Percentiles rank a stretch among this genome's conserved stretches.
Conservation (phyloP, 192 early-diverging fungal species). For the Backusella tuberculispora region DNA sequence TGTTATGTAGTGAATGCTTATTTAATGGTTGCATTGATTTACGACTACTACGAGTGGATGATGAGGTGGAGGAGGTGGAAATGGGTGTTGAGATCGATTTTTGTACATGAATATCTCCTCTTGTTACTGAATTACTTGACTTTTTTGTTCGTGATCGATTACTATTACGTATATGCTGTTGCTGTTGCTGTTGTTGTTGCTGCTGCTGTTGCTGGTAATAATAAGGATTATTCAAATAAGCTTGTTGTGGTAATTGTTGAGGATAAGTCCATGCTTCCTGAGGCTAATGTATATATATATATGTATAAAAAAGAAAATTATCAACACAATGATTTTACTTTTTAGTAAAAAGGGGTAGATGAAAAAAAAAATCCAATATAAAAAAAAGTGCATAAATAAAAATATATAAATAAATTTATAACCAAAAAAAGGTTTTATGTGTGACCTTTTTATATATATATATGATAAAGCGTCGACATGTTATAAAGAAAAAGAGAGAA, state of each 20-base stretch:
- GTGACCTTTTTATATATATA: slow-evolving; percentile 3
- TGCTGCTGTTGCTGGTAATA: slow-evolving; percentile 16
- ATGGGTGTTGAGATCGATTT: slow-evolving; percentile 12
- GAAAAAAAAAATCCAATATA: not conserved
- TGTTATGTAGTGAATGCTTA: not conserved
- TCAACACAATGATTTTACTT: slow-evolving; percentile 3
- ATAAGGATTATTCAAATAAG: slow-evolving; percentile 8
- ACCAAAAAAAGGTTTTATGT: slow-evolving; percentile 7
- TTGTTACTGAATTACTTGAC: not conserved
- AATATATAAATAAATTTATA: slow-evolving; percentile 12
- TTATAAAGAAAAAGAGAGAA: not conserved
- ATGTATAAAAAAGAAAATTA: not conserved
- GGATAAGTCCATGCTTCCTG: slow-evolving; percentile 28
- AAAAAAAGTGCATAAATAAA: not conserved
- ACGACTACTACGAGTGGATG: not conserved
- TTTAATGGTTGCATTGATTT: not conserved
- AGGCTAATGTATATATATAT: no score
- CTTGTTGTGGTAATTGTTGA: slow-evolving; percentile 10
- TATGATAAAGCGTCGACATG: not conserved
- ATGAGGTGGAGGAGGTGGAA: slow-evolving; percentile 1
- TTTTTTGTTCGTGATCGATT: not conserved
- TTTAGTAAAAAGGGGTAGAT: not conserved
- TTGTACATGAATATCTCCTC: not conserved
- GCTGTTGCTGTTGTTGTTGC: not conserved
- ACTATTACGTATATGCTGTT: no score